Evolutionary conservation across 352 stramenopile genomes (phyloP), one percentile per base, ranked within the genome.

Genomic region (Phytophthora sansomeana): DNA sequence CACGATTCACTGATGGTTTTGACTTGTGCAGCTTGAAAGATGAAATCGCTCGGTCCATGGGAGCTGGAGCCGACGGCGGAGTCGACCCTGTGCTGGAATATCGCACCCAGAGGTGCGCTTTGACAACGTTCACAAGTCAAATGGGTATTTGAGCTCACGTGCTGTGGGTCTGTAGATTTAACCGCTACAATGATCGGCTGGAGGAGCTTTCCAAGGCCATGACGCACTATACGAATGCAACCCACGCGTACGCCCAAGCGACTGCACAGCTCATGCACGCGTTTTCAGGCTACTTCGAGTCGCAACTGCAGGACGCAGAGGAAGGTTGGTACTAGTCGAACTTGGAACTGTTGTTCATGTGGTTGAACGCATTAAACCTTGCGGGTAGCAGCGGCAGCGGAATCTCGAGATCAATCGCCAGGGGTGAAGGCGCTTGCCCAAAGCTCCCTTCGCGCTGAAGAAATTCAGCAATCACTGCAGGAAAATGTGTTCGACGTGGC

Each of bases 71-170:
- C 0, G 83, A 92, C 28, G 85, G 73, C 13, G 77, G 72, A n/a
- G 69, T 89, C 29, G 83, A 93, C 28, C 83, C 83, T 1, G 83
- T 87, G 43, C 62, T 93, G 14, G 83, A 91, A 51, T 83, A 81
- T 43, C 81, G 85, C 39, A 91, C 59, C 33, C 79, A 89, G 35
- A 75, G 84, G 82, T 91, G 19, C 17, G 57, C 52, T 14, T n/a
- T 51, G 41, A 16, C 14, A 6, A 10, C 17, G 8, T 47, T 47
- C 4, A 19, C 16, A 38, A 58, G 7, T 3, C n/a, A 11, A 14
- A 13, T 2, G 11, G n/a, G 16, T n/a, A 13, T n/a, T 47, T 32
- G 30, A 10, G 33, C 32, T 54, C 5, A 44, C 21, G 13, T 42
- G 8, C n/a, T 13, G 19, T 69, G 61, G 52, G 5, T 61, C 5